Conservation (phyloP, 139 green algal species). For the Coelastrella sp. region DNA sequence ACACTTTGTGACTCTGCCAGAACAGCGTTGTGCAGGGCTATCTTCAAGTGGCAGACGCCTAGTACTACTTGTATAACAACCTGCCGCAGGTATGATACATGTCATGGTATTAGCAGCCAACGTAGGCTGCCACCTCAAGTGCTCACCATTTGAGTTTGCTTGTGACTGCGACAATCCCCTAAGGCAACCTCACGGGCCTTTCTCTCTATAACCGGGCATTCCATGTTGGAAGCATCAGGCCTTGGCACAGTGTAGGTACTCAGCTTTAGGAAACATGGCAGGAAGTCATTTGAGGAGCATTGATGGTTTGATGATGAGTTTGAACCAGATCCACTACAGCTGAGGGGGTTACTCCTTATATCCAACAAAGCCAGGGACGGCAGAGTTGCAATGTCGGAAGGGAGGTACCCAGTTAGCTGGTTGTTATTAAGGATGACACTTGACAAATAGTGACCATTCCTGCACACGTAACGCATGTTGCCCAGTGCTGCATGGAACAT, state of each 20-base stretch:
- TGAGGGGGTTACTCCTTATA: not conserved
- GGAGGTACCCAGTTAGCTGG: not conserved
- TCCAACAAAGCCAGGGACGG: not conserved
- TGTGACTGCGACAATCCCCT: not conserved
- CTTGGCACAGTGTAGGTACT: not conserved
- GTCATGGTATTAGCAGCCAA: no score
- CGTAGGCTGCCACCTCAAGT: no score
- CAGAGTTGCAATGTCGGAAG: not conserved
- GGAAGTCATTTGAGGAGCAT: not conserved
- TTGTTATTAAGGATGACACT: not conserved
- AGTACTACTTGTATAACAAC: no score
- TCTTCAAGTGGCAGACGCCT: no score
- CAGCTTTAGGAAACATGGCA: constrained; percentile 27
- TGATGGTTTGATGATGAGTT: not conserved
- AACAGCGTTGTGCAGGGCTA: no score
- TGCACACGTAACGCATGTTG: no score
- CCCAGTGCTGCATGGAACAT: no score
- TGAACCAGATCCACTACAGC: not conserved
- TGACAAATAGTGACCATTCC: not conserved
- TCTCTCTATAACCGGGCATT: not conserved
- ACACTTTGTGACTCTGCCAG: no score
- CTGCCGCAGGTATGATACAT: no score
- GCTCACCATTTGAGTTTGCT: not conserved
- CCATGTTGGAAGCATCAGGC: not conserved
- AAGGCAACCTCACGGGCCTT: not conserved